Evolutionary conservation across 2,329 filamentous ascomycete species (phyloP), one percentile per base, ranked within the genome.

Genomic region (Calonectria pseudoturangicola): DNA sequence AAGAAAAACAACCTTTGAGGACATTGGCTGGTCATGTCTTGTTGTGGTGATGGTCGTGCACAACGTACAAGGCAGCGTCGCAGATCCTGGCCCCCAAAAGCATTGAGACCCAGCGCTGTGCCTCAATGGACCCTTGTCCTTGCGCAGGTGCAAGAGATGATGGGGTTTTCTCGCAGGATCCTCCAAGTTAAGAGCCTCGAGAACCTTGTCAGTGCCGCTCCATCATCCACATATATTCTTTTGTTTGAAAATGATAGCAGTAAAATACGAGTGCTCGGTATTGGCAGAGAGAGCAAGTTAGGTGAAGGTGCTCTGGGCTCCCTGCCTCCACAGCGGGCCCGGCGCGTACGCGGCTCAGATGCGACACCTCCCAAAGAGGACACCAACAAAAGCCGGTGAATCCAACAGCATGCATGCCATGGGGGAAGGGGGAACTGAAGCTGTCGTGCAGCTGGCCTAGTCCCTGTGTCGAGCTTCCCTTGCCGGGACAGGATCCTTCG

Each of bases 301-400:
- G 62, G 27, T 16, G 39, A 45, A 10, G 18, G 68, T 41, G 9
- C 54, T 73, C 60, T 58, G 39, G 43, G 43, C 51, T 41, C 68
- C 50, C 67, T 56, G 64, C 65, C 58, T 70, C 73, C 71, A 66
- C 64, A 64, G 60, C 47, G 65, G 68, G 72, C 62, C 63, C 63
- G 72, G 73, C 65, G 66, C 51, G 51, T 67, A 47, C 50, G 76
- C 72, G 72, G 77, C 74, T 79, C 68, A 76, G 73, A 66, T 72
- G 65, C 76, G 76, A 77, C 72, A 75, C 67, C 25, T 36, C 54
- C 50, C 36, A 41, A 64, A 33, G 67, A 48, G 36, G 27, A 48
- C 43, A 68, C 54, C 54, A 51, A 50, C 63, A 60, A 45, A 67
- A 58, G 43, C 63, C 63, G 43, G 68, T 48, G 62, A 73, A 47